Conservation (phyloP, 2,329 filamentous ascomycete species). For the Madurella fahalii region DNA sequence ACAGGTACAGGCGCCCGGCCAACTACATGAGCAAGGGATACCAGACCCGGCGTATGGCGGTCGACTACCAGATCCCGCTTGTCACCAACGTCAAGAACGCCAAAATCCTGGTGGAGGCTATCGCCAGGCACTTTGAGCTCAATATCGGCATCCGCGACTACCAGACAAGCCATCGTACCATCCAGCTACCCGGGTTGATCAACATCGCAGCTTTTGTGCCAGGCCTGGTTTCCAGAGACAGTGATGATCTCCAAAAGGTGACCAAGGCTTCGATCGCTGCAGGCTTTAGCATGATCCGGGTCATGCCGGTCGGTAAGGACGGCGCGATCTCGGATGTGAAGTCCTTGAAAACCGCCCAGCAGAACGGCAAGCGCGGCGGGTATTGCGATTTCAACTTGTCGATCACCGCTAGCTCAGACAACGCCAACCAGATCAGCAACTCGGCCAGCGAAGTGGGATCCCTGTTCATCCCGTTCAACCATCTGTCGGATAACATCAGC, state of each 20-base stretch:
- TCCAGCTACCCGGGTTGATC: constrained; percentile 69
- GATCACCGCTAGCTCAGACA: constrained; percentile 67
- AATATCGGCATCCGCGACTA: constrained; percentile 81
- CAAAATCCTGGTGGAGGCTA: constrained; percentile 92
- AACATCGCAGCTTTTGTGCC: constrained; percentile 80
- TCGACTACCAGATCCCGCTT: constrained; percentile 92
- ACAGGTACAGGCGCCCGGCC: constrained; percentile 91
- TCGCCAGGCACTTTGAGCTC: constrained; percentile 82
- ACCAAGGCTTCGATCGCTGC: constrained; percentile 70
- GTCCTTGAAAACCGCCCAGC: constrained; percentile 67
- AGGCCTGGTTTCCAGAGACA: constrained; percentile 61
- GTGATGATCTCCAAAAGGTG: constrained; percentile 63
- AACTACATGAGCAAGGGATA: constrained; percentile 99
- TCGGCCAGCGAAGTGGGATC: constrained; percentile 72
- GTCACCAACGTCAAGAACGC: constrained; percentile 99
- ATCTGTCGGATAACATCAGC: constrained; percentile 76
- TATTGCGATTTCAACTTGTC: constrained; percentile 80
- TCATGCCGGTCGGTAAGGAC: constrained; percentile 72
- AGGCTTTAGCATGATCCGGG: constrained; percentile 75
- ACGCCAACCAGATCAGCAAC: constrained; percentile 69
- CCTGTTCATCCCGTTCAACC: constrained; percentile 78
- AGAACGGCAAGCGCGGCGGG: constrained; percentile 62
- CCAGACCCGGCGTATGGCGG: constrained; percentile 93
- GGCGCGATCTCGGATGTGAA: constrained; percentile 68
- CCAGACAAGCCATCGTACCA: constrained; percentile 80